Conservation (phyloP, 768 basidiomycete genomes). For the Rubroboletus pulcherrimus region DNA sequence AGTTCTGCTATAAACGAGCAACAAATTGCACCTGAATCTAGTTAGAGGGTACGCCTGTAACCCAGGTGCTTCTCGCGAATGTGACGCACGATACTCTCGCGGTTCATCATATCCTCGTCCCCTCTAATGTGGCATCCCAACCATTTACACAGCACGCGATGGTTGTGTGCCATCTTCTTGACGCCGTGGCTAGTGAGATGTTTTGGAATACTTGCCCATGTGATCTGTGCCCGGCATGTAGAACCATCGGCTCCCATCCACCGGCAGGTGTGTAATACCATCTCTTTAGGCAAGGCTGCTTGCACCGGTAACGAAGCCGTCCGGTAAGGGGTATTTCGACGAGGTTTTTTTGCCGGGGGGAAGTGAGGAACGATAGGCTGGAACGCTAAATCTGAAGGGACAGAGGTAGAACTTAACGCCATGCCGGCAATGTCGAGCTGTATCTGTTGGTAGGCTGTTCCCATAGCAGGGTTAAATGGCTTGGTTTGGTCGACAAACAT, state of each 20-base stretch:
- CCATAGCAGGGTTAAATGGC: background rate
- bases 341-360: too few relatives aligned
- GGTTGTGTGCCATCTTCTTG: fast-evolving
- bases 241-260: constrained; percentile 6
- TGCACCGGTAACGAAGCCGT: background rate
- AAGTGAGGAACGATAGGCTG: background rate
- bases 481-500: background rate
- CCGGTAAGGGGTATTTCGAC: too few relatives aligned
- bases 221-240: background rate
- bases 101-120: background rate
- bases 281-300: background rate
- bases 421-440: too few relatives aligned
- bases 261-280: background rate
- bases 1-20: background rate
- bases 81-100: constrained; percentile 18
- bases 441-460: background rate
- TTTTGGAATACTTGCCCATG: background rate
- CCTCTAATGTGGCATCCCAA: background rate
- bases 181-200: constrained; percentile 14
- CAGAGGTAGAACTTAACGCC: background rate
- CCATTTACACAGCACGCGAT: constrained; percentile 5
- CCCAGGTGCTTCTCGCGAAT: constrained; percentile 13
- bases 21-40: background rate
- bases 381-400: background rate
- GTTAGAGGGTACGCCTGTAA: constrained; percentile 1